phyloP scores from a whole-genome alignment of 2,329 filamentous ascomycete species.

The Beauveria scarabaeidicola region DNA sequence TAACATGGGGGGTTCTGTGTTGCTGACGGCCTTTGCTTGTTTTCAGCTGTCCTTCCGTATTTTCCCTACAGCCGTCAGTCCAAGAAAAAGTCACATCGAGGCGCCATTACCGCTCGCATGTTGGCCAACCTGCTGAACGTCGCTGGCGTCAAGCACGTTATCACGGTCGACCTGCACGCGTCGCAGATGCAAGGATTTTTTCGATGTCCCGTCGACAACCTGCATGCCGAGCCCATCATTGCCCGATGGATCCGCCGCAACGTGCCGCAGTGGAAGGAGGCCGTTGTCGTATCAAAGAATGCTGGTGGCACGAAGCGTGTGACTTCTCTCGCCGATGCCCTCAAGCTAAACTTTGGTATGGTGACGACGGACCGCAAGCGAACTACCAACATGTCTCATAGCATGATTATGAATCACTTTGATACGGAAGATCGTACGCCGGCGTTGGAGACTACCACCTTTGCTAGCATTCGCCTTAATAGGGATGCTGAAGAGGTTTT shows the following conservation, averaged over 20 bases:
- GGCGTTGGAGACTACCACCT: constrained; percentile 27
- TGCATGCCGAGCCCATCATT: constrained; percentile 90
- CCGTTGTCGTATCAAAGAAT: constrained; percentile 97
- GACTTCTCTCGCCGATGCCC: constrained; percentile 85
- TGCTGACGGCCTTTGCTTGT: background rate
- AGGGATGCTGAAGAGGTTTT: constrained; percentile 17
- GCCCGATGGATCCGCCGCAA: constrained; percentile 92
- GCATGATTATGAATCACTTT: constrained; percentile 64
- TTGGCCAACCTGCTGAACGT: constrained; percentile 89
- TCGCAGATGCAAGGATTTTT: constrained; percentile 99
- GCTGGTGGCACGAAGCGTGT: constrained; percentile 95
- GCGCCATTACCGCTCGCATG: constrained; percentile 95
- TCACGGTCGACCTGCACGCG: constrained; percentile 92
- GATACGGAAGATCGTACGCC: constrained; percentile 48
- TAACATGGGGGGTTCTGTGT: background rate
- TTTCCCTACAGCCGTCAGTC: constrained; percentile 99
- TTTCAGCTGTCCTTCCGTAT: constrained; percentile 74
- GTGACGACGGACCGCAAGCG: constrained; percentile 77
- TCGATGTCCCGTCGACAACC: constrained; percentile 92
- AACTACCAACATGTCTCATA: constrained; percentile 59
- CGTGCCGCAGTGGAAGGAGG: constrained; percentile 78
- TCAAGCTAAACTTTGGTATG: constrained; percentile 97
- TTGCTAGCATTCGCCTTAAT: constrained; percentile 15
- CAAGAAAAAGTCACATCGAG: constrained; percentile 96
- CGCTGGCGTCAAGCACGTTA: constrained; percentile 92